phyloP scores from a whole-genome alignment of 1,139 yeast species.

The Saccharomyces hybrid region DNA sequence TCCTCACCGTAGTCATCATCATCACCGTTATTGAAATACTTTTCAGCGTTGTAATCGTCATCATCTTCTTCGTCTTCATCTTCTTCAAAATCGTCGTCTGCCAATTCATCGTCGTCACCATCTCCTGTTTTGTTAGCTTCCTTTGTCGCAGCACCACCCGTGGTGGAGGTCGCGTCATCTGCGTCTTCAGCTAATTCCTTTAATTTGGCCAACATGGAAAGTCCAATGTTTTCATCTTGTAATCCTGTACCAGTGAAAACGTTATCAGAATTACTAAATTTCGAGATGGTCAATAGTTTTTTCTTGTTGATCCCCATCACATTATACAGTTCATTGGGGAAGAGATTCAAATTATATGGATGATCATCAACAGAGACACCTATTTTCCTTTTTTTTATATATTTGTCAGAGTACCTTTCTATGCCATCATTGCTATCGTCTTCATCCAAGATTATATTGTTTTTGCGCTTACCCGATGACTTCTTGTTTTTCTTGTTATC shows the following conservation, averaged over 20 bases:
- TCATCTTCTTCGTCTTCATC: constrained; percentile 65
- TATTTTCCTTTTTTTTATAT: constrained; percentile 62
- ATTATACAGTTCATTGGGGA: constrained; percentile 71
- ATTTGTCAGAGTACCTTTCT: constrained; percentile 66
- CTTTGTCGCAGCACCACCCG: constrained; percentile 53
- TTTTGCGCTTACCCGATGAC: constrained; percentile 4
- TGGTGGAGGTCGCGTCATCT: constrained; percentile 39
- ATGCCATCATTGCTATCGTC: constrained; percentile 51
- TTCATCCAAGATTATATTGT: constrained; percentile 23
- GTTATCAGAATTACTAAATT: constrained; percentile 42
- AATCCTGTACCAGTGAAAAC: constrained; percentile 22
- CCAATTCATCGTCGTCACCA: constrained; percentile 56
- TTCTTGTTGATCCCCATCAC: constrained; percentile 63
- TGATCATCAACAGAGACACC: constrained; percentile 77
- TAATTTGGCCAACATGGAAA: constrained; percentile 49
- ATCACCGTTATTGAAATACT: constrained; percentile 55
- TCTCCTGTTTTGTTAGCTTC: constrained; percentile 64
- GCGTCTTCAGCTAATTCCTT: constrained; percentile 54
- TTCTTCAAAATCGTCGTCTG: constrained; percentile 66
- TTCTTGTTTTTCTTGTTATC: constrained; percentile 5
- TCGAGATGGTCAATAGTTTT: constrained; percentile 46
- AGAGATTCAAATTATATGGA: constrained; percentile 63
- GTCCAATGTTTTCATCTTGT: constrained; percentile 35
- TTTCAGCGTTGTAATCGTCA: constrained; percentile 74
- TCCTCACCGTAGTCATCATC: constrained; percentile 44